Percentiles rank a stretch among this genome's conserved stretches.
Conservation (phyloP, 331 rosid genomes). For the Rosa hybrid region DNA sequence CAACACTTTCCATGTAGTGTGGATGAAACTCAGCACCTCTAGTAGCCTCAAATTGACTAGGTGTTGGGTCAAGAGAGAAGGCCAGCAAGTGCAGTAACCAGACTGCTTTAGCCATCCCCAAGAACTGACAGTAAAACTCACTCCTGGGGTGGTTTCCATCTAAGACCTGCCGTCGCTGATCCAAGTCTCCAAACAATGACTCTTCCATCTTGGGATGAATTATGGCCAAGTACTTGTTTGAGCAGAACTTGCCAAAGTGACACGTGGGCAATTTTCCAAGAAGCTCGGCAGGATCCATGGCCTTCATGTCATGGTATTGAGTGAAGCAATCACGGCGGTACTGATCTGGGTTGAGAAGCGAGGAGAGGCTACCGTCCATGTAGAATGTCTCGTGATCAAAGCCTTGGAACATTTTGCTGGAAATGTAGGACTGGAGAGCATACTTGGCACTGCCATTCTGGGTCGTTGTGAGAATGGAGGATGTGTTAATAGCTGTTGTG, state of each 20-base stretch:
- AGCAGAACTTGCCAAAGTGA: slow-evolving; percentile 89
- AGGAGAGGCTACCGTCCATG: slow-evolving; percentile 98
- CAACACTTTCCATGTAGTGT: slow-evolving; percentile 83
- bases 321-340: slow-evolving; percentile 87
- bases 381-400: slow-evolving; percentile 95
- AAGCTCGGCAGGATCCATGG: slow-evolving; percentile 94
- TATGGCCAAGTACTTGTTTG: slow-evolving; percentile 81
- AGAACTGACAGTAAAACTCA: slow-evolving; percentile 70
- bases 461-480: slow-evolving; percentile 42
- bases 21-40: slow-evolving; percentile 88
- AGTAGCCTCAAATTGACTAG: slow-evolving; percentile 84
- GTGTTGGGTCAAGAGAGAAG: slow-evolving; percentile 86
- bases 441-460: slow-evolving; percentile 69
- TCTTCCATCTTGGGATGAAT: slow-evolving; percentile 98
- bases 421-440: slow-evolving; percentile 85
- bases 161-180: slow-evolving; percentile 68
- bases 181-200: slow-evolving; percentile 89
- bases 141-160: slow-evolving; percentile 86
- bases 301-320: slow-evolving; percentile 85
- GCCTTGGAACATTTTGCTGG: slow-evolving; percentile 80
- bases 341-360: slow-evolving; percentile 93
- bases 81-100: slow-evolving; percentile 92
- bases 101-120: slow-evolving; percentile 73
- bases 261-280: slow-evolving; percentile 89
- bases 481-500: slow-evolving; percentile 34